A percentile compares a stretch with the other conserved stretches of the same genome.
phyloP scores from a whole-genome alignment of 441 rosid genomes.

The Populus trichocarpa region DNA sequence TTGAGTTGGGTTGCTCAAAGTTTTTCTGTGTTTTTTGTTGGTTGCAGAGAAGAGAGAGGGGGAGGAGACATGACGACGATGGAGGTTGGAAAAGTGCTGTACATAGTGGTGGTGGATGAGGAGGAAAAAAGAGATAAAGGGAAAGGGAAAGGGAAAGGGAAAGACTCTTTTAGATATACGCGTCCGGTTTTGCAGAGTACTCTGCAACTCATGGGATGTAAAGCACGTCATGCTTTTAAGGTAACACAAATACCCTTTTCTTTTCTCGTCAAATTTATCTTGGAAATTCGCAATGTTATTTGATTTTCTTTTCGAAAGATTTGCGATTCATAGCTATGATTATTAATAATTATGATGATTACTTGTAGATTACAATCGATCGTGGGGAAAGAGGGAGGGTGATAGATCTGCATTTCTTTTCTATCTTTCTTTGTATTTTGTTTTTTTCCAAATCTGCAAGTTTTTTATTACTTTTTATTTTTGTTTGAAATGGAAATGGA shows the following conservation, averaged over 20 bases:
- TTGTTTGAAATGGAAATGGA: neutral
- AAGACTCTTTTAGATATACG: conserved; percentile 77
- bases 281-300: neutral
- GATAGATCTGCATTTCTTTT: neutral
- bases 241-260: conserved; percentile 22
- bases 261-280: neutral
- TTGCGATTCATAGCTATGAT: neutral
- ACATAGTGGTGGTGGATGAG: conserved; percentile 74
- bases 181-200: conserved; percentile 90
- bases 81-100: conserved; percentile 73
- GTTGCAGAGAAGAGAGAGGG: neutral
- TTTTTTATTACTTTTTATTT: too few species aligned
- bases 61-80: conserved; percentile 13
- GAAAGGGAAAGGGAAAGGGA: conserved; percentile 11
- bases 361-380: neutral
- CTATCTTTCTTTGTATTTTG: too few species aligned
- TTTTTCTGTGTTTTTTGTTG: neutral
- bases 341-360: neutral
- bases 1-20: neutral
- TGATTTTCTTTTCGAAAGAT: neutral
- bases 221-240: conserved; percentile 97
- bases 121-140: conserved; percentile 21
- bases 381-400: neutral
- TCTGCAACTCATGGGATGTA: conserved; percentile 97
- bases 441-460: too few species aligned